A percentile compares a stretch with the other conserved stretches of the same genome.
Conservation (phyloP, 1,284 basidiomycete species). For the Trametes hirsuta region DNA sequence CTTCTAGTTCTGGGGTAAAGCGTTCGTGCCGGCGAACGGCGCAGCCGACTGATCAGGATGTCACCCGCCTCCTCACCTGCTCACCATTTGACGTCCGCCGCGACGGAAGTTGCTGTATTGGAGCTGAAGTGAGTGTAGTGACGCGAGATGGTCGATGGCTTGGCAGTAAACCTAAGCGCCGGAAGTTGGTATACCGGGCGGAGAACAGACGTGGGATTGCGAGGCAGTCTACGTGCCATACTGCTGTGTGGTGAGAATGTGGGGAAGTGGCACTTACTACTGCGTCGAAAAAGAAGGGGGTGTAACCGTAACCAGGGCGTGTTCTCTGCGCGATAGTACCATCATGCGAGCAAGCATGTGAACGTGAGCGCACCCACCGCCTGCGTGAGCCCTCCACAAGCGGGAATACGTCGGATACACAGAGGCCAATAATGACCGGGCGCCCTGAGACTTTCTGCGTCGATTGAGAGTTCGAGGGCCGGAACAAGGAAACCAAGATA, state of each 20-base stretch:
- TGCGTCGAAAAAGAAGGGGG: background rate
- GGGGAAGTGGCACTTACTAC: background rate
- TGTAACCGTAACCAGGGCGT: background rate
- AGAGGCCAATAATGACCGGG: background rate
- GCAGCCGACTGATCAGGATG: slow-evolving; percentile 14
- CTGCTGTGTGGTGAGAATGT: too few relatives aligned
- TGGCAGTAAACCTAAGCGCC: background rate
- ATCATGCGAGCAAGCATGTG: slow-evolving; percentile 12
- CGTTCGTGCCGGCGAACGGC: slow-evolving; percentile 10
- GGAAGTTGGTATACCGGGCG: background rate
- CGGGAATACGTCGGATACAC: slow-evolving; percentile 14
- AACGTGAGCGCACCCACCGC: background rate
- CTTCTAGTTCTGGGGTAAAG: slow-evolving; percentile 17
- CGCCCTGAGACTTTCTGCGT: background rate
- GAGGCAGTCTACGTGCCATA: too few relatives aligned
- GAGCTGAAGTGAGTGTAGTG: background rate
- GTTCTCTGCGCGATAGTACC: background rate
- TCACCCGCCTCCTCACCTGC: slow-evolving; percentile 1
- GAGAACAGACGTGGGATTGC: too few relatives aligned
- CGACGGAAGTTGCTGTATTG: background rate
- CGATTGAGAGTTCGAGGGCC: background rate
- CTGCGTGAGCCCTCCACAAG: background rate
- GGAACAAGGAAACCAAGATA: background rate
- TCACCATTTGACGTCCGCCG: background rate
- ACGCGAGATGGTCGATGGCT: background rate